Base-by-base conservation (phyloP, 345 rosid genomes). In the Dovyalis caffra region DNA sequence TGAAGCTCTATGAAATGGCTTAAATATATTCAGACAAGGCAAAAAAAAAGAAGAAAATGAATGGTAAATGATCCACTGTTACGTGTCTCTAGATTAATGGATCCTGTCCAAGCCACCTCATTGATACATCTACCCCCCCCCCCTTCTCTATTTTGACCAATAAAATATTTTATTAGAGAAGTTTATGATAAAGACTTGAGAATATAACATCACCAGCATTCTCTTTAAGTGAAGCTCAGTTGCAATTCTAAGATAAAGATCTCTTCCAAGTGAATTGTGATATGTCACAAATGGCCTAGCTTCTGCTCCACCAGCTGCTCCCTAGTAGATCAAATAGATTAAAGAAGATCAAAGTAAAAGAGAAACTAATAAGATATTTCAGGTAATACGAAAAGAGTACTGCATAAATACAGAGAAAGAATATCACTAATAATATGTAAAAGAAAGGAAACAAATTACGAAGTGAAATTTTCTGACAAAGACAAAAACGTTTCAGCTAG, bases 241-340 rank as follows among this genome's bases (percentile, higher is more conserved):
- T 21, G 99, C 99, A 81, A 95, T 95, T 81, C 99, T 88, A 70
- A 92, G 85, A 83, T 89, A 92, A 32, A 91, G 98, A 82, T 92
- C 91, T 84, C 94, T 91, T 79, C 91, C 92, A 76, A 92, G 97
- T 56, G 98, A 95, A 83, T 95, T 92, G 85, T 92, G 99, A 83
- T 83, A 84, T 32, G 99, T 92, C 43, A 95, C 87, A 81, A 95
- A 95, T 26, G 98, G 99, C 85, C 98, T 83, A 35, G 99, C 98
- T 79, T 95, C 99, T 23, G 98, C 99, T 86, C 99, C 96, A 84
- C 99, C 99, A 76, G 96, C 99, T 89, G 97, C 98, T 83, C 97
- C 99, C 98, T 92, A 84, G 86, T 79, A 66, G 63, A 77, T 76
- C 65, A 86, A 85, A 79, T 80, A 70, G 56, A 87, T 86, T 61